These are phyloP conservation scores for Auricularia cornea DNA, from an alignment of 768 basidiomycete species.

Conservation along the genomic window DNA sequence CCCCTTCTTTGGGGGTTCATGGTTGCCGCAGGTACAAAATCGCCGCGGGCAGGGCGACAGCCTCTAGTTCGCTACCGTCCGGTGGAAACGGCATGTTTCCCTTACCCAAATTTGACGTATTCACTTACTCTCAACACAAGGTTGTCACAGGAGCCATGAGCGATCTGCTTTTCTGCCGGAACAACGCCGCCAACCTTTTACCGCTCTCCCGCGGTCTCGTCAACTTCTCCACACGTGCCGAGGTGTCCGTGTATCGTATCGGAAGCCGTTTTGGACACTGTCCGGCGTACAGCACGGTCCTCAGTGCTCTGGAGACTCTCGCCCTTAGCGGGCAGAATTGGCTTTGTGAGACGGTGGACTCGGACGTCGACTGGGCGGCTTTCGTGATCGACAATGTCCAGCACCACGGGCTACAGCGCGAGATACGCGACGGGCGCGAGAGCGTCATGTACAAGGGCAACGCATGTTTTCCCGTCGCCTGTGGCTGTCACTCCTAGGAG, in stretches of 20 bases:
- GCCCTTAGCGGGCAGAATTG: neutral
- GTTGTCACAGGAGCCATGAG: neutral
- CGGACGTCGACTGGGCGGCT: neutral
- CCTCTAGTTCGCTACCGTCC: neutral
- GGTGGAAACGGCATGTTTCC: neutral
- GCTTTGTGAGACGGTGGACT: neutral
- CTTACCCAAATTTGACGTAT: neutral
- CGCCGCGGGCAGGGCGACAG: neutral
- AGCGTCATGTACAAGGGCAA: slow-evolving; percentile 21
- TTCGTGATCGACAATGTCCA: slow-evolving; percentile 19
- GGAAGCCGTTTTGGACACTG: neutral
- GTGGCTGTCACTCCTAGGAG: neutral
- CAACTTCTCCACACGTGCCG: neutral
- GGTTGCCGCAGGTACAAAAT: neutral
- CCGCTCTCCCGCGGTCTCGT: neutral
- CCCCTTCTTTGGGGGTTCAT: neutral
- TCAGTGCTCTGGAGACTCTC: neutral
- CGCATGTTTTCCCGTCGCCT: neutral
- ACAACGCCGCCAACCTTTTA: neutral
- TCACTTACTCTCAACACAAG: neutral
- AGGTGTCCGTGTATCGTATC: neutral
- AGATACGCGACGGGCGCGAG: slow-evolving; percentile 21
- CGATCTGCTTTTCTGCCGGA: neutral
- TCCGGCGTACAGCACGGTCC: neutral
- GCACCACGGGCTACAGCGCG: slow-evolving; percentile 19